Evolutionary conservation across 2,329 filamentous ascomycete species (phyloP), one percentile per base, ranked within the genome.

Genomic region (Stylonectria norvegica): DNA sequence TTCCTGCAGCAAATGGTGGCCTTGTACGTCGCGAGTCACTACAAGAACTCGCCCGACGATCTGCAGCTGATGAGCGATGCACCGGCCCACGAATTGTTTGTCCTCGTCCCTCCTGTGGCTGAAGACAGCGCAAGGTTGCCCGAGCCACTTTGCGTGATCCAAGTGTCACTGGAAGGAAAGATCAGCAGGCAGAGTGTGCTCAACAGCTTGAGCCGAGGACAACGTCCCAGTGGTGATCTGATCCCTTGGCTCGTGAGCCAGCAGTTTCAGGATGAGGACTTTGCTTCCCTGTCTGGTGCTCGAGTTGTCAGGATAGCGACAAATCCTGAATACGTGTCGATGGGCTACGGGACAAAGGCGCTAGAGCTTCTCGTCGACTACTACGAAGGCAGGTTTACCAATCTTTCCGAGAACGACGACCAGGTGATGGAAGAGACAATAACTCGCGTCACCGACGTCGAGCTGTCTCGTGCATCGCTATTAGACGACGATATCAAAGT

Each of bases 1-100:
- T 97, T 98, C 68, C 70, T 98, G 40, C 93, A 98, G 63, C 89
- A 95, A 57, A 96, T 98, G 89, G 91, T 98, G 67, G 89, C 90
- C 1, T 78, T 98, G 2, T 98, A 97, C 56, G 94, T 98, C 19
- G 89, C 93, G 19, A 95, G 89, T 38, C 89, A 95, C 65, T 96
- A 98, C 74, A 97, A 97, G 67, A 98, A 98, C 67, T 89, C 90
- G 0, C 93, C 93, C 0, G 95, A 98, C 57, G 93, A 98, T 58
- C 76, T 98, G n/a, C 93, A 97, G 63, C 78, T 98, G 42, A 95
- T 98, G 89, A 95, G 89, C 47, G 93, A 98, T 65, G 93, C 93
- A 1, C 93, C 93, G 2, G 91, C 93, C 1, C 93, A 98, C 65
- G 90, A 97, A 62, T 78, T 98, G 5, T 98, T 93, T 57, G 93